Percentiles rank a stretch among this genome's conserved stretches.
These are phyloP conservation scores for Bryum argenteum DNA, from an alignment of 225 moss, liverwort and hornwort genomes.

Conservation along the genomic window DNA sequence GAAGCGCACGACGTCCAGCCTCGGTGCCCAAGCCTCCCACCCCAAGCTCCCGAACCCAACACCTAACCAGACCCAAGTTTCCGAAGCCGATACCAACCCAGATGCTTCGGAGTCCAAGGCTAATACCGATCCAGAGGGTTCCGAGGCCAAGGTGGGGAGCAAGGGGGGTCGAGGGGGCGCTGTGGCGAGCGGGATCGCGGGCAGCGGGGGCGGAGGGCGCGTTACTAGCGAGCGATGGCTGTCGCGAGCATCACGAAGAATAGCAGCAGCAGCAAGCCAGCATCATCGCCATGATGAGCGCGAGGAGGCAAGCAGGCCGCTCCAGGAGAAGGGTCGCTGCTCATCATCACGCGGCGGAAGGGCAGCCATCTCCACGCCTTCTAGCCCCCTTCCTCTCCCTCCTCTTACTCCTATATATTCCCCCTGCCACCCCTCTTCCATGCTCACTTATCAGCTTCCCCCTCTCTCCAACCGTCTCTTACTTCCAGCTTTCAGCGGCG, in stretches of 20 bases:
- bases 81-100: not conserved
- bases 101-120: not conserved
- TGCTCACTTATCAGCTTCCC: not conserved
- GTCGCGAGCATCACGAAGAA: not conserved
- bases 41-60: not conserved
- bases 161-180: not conserved
- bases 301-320: not conserved
- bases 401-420: conserved; percentile 19
- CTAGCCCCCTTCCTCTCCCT: not conserved
- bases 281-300: conserved; percentile 18
- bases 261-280: not conserved
- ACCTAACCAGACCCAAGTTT: not conserved
- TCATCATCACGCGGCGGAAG: not conserved
- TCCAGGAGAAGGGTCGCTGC: not conserved
- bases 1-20: not conserved
- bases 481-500: not conserved
- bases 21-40: not conserved
- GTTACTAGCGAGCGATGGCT: not conserved
- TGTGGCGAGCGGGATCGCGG: not conserved
- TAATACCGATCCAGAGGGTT: not conserved
- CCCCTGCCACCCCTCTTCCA: not conserved
- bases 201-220: not conserved
- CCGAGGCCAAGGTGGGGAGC: not conserved
- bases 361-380: not conserved
- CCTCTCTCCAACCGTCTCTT: not conserved